Conservation (phyloP, 2,329 filamentous ascomycete genomes). For the Huntiella decipiens region DNA sequence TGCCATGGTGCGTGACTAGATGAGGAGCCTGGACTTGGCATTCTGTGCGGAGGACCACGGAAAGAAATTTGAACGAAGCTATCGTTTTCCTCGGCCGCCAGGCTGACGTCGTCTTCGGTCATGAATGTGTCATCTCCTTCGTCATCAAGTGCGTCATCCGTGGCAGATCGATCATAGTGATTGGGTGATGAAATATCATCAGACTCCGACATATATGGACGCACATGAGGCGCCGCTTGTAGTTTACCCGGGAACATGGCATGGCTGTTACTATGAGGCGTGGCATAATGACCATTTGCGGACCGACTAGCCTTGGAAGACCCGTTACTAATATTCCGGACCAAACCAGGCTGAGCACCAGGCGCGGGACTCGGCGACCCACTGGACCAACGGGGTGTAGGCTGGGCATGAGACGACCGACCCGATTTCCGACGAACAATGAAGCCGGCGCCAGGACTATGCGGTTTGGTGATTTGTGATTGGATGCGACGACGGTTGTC, state of each 20-base stretch:
- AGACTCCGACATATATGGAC: background rate
- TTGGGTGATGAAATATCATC: constrained; percentile 7
- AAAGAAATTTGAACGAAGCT: constrained; percentile 14
- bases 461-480: background rate
- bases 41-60: constrained; percentile 12
- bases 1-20: constrained; percentile 1
- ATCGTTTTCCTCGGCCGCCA: constrained; percentile 15
- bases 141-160: constrained; percentile 17
- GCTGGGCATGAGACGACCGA: constrained; percentile 34
- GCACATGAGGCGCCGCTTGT: constrained; percentile 5
- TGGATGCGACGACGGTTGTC: constrained; percentile 6
- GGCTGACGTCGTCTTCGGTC: constrained; percentile 18
- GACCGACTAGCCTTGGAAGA: constrained; percentile 19
- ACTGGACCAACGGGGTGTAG: constrained; percentile 37
- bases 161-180: constrained; percentile 16
- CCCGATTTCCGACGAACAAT: constrained; percentile 24
- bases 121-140: constrained; percentile 19
- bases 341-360: constrained; percentile 14
- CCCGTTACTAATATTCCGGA: constrained; percentile 6
- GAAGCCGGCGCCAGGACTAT: background rate
- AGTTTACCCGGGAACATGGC: constrained; percentile 12
- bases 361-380: constrained; percentile 26
- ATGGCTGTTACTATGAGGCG: constrained; percentile 48
- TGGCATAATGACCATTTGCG: constrained; percentile 55
- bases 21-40: background rate